These are phyloP conservation scores for Chrysophaeum taylorii DNA, from an alignment of 352 stramenopile species.

Conservation along the genomic window DNA sequence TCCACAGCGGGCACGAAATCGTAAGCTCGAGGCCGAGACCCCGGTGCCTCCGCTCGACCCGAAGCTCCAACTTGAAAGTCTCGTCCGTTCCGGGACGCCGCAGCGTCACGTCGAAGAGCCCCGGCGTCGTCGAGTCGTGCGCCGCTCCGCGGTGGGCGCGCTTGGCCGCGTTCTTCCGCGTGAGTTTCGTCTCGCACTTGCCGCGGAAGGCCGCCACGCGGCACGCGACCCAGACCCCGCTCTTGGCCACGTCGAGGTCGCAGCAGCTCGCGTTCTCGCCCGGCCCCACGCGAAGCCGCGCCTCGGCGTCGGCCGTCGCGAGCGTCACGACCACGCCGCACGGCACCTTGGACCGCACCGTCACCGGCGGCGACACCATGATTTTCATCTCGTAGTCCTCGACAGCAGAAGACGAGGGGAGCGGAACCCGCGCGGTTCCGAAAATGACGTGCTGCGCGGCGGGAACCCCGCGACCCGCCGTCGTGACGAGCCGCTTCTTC, in stretches of 20 bases:
- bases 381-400: background rate
- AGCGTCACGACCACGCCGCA: slow-evolving; percentile 4
- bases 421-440: background rate
- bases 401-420: background rate
- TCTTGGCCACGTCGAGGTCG: background rate
- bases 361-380: background rate
- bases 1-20: background rate
- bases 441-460: no score
- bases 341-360: background rate
- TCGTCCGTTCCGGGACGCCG: background rate
- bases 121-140: background rate
- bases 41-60: background rate
- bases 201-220: background rate
- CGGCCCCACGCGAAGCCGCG: background rate
- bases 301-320: background rate
- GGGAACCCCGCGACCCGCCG: no score
- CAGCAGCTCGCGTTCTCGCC: background rate
- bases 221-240: background rate
- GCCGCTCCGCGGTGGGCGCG: background rate
- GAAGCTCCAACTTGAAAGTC: background rate
- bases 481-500: background rate
- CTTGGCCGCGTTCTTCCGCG: background rate
- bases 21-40: background rate
- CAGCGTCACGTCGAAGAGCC: background rate
- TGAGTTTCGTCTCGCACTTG: background rate